Conservation (phyloP, 78 protist species). For the Cavenderia fasciculata region DNA sequence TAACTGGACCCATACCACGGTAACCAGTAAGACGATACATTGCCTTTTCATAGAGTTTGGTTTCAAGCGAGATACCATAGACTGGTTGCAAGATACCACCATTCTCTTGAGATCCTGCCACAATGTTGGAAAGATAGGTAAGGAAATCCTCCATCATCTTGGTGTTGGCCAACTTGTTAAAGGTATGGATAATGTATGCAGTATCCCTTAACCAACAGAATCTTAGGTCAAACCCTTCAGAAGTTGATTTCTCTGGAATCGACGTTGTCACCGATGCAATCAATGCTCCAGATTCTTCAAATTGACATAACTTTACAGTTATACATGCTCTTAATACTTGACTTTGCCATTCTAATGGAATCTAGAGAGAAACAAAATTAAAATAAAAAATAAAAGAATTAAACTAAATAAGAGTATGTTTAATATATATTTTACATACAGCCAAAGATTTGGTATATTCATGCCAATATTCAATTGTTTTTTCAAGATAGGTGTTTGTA, state of each 20-base stretch:
- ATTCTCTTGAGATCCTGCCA: slow-evolving; percentile 56
- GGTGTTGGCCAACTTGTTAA: slow-evolving; percentile 71
- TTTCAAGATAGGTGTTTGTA: slow-evolving; percentile 47
- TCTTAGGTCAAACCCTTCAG: slow-evolving; percentile 58
- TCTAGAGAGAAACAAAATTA: slow-evolving; percentile 8
- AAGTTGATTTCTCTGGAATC: slow-evolving; percentile 52
- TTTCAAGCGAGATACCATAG: slow-evolving; percentile 78
- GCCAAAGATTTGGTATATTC: slow-evolving; percentile 69
- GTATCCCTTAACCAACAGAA: slow-evolving; percentile 77
- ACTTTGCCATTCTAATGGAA: slow-evolving; percentile 84
- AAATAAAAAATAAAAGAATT: background rate
- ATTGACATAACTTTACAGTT: slow-evolving; percentile 79
- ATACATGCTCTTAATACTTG: slow-evolving; percentile 83
- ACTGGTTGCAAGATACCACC: slow-evolving; percentile 80
- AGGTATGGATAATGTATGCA: slow-evolving; percentile 63
- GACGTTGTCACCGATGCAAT: slow-evolving; percentile 84
- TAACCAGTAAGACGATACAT: slow-evolving; percentile 83
- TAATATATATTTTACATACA: slow-evolving; percentile 8
- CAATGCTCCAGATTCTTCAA: slow-evolving; percentile 82
- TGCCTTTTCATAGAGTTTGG: slow-evolving; percentile 60
- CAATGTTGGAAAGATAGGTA: slow-evolving; percentile 76
- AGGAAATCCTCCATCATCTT: slow-evolving; percentile 81
- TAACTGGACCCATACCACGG: slow-evolving; percentile 84
- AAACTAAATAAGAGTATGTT: background rate
- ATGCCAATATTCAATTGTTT: slow-evolving; percentile 80